phyloP scores from a whole-genome alignment of 2,329 filamentous ascomycete species.

The Pestalotiopsis sp. region DNA sequence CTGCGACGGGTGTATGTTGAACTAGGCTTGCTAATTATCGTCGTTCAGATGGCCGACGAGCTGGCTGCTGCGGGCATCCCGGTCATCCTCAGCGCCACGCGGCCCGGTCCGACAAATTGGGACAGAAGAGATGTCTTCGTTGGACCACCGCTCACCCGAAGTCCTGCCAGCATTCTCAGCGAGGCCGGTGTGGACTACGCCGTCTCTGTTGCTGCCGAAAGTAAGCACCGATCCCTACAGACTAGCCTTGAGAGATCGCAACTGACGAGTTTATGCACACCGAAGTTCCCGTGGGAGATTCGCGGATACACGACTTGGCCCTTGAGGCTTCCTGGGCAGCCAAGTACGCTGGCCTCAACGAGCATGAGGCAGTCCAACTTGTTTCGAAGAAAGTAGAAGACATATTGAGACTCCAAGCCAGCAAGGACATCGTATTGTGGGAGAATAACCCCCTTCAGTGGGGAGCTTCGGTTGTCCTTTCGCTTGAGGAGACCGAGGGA shows the following conservation, averaged over 20 bases:
- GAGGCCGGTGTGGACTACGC: slow-evolving; percentile 43
- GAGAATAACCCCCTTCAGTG: slow-evolving; percentile 45
- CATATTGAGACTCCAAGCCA: slow-evolving; percentile 39
- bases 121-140: slow-evolving; percentile 39
- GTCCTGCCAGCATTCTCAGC: slow-evolving; percentile 39
- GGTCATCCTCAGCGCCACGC: slow-evolving; percentile 44
- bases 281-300: slow-evolving; percentile 32
- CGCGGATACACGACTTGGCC: slow-evolving; percentile 40
- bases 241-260: neutral
- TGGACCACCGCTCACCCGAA: slow-evolving; percentile 44
- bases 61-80: slow-evolving; percentile 42
- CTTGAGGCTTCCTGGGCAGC: slow-evolving; percentile 43
- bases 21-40: neutral
- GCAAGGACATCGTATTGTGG: slow-evolving; percentile 44
- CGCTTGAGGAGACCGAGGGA: slow-evolving; percentile 33
- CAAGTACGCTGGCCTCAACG: slow-evolving; percentile 40
- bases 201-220: slow-evolving; percentile 29
- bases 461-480: slow-evolving; percentile 41
- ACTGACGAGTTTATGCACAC: neutral
- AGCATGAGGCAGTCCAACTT: slow-evolving; percentile 37
- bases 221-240: slow-evolving; percentile 20
- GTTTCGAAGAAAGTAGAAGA: slow-evolving; percentile 44
- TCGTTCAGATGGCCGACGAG: slow-evolving; percentile 37
- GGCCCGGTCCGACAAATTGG: slow-evolving; percentile 36
- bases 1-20: neutral